These are phyloP conservation scores for Ustilago crameri DNA, from an alignment of 1,284 basidiomycete species.

Conservation along the genomic window DNA sequence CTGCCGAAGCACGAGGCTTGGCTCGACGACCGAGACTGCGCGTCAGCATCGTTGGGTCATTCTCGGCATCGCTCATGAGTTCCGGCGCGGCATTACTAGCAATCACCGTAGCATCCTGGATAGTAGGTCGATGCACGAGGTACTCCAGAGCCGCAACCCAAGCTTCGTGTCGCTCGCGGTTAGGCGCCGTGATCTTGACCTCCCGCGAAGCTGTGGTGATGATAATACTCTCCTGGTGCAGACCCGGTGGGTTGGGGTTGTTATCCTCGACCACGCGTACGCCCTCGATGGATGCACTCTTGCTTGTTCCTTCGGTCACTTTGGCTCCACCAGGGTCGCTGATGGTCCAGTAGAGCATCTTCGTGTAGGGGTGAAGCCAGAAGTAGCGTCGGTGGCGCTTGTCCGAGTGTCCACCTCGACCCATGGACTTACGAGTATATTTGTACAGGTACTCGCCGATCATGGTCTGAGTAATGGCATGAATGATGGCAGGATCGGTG, in stretches of 20 bases:
- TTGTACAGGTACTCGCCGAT: constrained; percentile 99
- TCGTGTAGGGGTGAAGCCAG: constrained; percentile 99
- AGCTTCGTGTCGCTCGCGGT: constrained; percentile 92
- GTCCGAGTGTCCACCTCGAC: constrained; percentile 84
- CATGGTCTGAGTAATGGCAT: constrained; percentile 99
- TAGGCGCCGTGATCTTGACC: constrained; percentile 96
- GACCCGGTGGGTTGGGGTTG: constrained; percentile 90
- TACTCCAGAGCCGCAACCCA: constrained; percentile 78
- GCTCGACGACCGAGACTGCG: constrained; percentile 28
- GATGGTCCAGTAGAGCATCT: constrained; percentile 96
- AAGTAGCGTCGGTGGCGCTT: constrained; percentile 95
- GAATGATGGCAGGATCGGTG: constrained; percentile 72
- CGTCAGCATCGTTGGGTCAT: constrained; percentile 27
- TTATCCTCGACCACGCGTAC: constrained; percentile 89
- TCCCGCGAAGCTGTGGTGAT: constrained; percentile 92
- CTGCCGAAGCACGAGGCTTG: constrained; percentile 33
- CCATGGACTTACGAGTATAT: constrained; percentile 91
- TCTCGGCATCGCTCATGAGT: constrained; percentile 36
- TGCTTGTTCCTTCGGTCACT: constrained; percentile 89
- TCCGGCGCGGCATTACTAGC: constrained; percentile 37
- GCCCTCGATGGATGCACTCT: constrained; percentile 96
- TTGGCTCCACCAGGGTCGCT: constrained; percentile 88
- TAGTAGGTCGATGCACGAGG: constrained; percentile 51
- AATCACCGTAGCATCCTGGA: constrained; percentile 46
- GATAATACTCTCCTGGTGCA: constrained; percentile 91